phyloP scores from a whole-genome alignment of 805 yeast genomes.

The Pichia cephalocereana region DNA sequence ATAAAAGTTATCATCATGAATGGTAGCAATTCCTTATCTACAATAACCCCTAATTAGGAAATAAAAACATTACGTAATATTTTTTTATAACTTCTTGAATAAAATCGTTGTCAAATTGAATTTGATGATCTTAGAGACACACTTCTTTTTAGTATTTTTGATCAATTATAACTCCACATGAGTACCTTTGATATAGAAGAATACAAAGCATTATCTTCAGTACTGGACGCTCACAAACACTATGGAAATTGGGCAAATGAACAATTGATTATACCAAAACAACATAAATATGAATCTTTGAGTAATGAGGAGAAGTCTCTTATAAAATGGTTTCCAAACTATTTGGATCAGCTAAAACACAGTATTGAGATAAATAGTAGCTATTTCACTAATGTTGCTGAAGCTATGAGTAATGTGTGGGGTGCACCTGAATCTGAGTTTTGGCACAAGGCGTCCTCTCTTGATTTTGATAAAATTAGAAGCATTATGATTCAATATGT shows the following conservation, averaged over 20 bases:
- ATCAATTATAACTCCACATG: neutral
- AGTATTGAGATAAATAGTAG: conserved; percentile 37
- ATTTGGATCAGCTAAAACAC: conserved; percentile 31
- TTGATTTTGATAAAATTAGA: conserved; percentile 49
- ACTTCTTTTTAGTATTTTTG: too few species aligned
- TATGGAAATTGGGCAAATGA: conserved; percentile 29
- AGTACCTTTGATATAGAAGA: conserved; percentile 11
- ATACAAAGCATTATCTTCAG: conserved; percentile 23
- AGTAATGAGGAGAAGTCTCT: conserved; percentile 31
- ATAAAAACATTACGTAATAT: neutral
- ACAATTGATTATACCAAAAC: conserved; percentile 26
- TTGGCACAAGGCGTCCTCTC: conserved; percentile 34
- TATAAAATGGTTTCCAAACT: conserved; percentile 41
- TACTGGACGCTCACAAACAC: conserved; percentile 22
- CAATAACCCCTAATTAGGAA: neutral
- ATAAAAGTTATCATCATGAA: too few species aligned
- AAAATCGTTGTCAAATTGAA: too few species aligned
- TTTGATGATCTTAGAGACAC: too few species aligned
- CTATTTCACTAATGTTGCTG: conserved; percentile 36
- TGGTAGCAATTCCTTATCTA: neutral
- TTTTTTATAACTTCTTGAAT: too few species aligned
- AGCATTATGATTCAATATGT: conserved; percentile 47
- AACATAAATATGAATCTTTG: conserved; percentile 28
- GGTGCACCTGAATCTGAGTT: conserved; percentile 30
- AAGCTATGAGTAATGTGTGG: conserved; percentile 39